Evolutionary conservation across 345 rosid genomes (phyloP).

Genomic region (Arabis alpina): DNA sequence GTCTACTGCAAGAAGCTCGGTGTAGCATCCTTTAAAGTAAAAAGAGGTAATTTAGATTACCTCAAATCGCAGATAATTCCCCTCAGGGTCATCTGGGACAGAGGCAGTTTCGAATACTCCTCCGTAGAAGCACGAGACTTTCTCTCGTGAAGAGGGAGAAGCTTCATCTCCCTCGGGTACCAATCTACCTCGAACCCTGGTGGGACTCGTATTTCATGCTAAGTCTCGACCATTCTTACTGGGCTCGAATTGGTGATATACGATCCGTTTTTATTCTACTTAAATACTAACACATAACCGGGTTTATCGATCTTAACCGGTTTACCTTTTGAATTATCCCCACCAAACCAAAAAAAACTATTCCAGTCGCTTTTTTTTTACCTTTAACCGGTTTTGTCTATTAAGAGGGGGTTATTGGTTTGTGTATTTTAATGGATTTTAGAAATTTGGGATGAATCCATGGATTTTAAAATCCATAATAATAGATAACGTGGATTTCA

Average conservation of each 20-base stretch:
- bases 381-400: too few relatives aligned
- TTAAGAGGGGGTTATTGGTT: too few relatives aligned
- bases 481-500: too few relatives aligned
- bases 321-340: neutral
- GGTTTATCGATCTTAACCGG: neutral
- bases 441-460: too few relatives aligned
- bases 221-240: constrained; percentile 20
- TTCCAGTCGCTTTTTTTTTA: neutral
- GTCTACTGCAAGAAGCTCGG: too few relatives aligned
- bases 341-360: neutral
- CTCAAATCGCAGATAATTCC: neutral
- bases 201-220: constrained; percentile 6
- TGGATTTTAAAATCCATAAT: too few relatives aligned
- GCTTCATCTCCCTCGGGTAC: neutral
- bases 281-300: neutral
- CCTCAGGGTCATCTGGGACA: neutral
- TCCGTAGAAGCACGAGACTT: too few relatives aligned
- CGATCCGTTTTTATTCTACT: neutral
- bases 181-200: constrained; percentile 31
- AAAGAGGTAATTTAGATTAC: constrained; percentile 20
- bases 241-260: constrained; percentile 12
- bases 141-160: too few relatives aligned
- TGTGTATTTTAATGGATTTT: too few relatives aligned
- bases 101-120: too few relatives aligned
- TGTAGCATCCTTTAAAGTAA: too few relatives aligned